Percentiles rank a stretch among this genome's conserved stretches.
phyloP scores from a whole-genome alignment of 2,329 filamentous ascomycete species.

The Moelleriella libera region DNA sequence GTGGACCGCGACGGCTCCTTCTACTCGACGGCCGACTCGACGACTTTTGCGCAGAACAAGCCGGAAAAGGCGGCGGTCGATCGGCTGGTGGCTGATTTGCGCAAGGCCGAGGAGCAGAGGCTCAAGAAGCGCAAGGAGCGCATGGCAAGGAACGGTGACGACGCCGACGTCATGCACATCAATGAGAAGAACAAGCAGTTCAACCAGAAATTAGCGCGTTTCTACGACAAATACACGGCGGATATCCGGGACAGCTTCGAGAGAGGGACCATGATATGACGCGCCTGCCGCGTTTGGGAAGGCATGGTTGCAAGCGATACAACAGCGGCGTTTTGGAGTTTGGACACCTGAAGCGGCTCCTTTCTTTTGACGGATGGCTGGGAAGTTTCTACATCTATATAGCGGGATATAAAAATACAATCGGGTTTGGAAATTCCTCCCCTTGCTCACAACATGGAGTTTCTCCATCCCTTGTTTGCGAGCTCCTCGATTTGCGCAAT shows the following conservation, averaged over 20 bases:
- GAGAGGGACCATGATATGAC: slow-evolving; percentile 82
- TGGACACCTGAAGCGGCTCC: too few relatives aligned
- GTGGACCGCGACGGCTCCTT: slow-evolving; percentile 85
- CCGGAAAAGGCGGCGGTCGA: slow-evolving; percentile 82
- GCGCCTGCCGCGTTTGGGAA: not conserved
- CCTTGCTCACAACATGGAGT: slow-evolving; percentile 59
- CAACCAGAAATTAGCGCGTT: slow-evolving; percentile 89
- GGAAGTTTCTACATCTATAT: not conserved
- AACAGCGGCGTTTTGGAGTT: too few relatives aligned
- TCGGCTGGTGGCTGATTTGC: slow-evolving; percentile 70
- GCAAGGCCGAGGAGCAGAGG: slow-evolving; percentile 75
- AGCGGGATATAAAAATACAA: not conserved
- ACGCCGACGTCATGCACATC: slow-evolving; percentile 93
- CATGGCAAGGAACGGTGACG: slow-evolving; percentile 64
- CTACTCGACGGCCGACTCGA: slow-evolving; percentile 77
- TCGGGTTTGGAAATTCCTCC: too few relatives aligned
- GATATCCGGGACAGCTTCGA: slow-evolving; percentile 98
- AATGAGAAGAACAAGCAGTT: slow-evolving; percentile 99
- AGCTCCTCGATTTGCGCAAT: slow-evolving; percentile 68
- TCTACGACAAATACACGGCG: slow-evolving; percentile 97
- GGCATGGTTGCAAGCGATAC: not conserved
- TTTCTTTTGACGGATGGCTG: too few relatives aligned
- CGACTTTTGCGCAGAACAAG: slow-evolving; percentile 69
- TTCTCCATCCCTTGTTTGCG: slow-evolving; percentile 74
- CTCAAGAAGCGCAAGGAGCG: slow-evolving; percentile 77